These are phyloP conservation scores for Rhodotorula babjevae DNA, from an alignment of 768 basidiomycete genomes.

Conservation along the genomic window DNA sequence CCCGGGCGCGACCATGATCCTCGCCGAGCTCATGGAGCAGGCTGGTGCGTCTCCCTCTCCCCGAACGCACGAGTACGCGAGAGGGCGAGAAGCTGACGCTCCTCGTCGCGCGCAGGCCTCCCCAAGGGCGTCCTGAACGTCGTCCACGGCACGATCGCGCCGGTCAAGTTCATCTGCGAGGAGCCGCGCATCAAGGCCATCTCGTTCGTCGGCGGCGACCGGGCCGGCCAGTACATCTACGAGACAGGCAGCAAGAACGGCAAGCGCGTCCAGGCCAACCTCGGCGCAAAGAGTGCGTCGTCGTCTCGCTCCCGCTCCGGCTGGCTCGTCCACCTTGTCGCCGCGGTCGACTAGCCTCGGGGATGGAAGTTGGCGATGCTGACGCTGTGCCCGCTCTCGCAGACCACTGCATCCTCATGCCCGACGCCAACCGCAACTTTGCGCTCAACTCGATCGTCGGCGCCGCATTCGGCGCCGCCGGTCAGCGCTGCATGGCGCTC, in stretches of 20 bases:
- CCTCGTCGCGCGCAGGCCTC: conserved; percentile 30
- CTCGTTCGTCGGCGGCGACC: conserved; percentile 91
- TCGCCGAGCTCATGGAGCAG: conserved; percentile 85
- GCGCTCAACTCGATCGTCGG: conserved; percentile 90
- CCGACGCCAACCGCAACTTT: conserved; percentile 84
- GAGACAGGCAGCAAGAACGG: conserved; percentile 77
- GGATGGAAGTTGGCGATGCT: not conserved
- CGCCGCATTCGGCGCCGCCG: conserved; percentile 92
- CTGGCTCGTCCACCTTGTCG: not conserved
- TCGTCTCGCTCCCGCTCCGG: not conserved
- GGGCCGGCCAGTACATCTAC: conserved; percentile 89
- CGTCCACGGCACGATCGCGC: conserved; percentile 81
- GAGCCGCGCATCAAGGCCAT: conserved; percentile 86
- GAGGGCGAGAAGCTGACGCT: not conserved
- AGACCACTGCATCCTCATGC: conserved; percentile 59
- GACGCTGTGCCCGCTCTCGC: not conserved
- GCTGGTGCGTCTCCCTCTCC: conserved; percentile 52
- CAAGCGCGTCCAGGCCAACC: conserved; percentile 76
- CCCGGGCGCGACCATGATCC: conserved; percentile 95
- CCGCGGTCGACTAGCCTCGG: not conserved
- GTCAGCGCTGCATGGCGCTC: conserved; percentile 94
- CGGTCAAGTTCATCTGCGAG: conserved; percentile 87
- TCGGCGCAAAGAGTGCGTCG: conserved; percentile 89
- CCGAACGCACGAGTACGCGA: no score
- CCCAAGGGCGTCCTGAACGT: conserved; percentile 77